These are phyloP conservation scores for Elsinoe australis DNA, from an alignment of 2,329 filamentous ascomycete species.

Conservation along the genomic window DNA sequence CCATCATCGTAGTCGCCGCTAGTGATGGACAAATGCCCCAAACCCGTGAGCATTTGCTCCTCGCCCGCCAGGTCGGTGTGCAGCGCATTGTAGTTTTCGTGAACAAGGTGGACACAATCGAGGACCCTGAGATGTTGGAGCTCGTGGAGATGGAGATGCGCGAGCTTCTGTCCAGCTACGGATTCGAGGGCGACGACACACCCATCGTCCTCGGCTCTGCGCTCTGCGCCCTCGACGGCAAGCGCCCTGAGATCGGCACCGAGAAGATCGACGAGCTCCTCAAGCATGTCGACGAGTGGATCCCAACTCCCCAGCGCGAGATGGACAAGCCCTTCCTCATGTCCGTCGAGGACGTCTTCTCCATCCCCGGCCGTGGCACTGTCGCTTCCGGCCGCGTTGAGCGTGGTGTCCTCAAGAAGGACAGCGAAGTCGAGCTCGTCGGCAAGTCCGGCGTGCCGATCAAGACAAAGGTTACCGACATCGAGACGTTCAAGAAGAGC, in stretches of 20 bases:
- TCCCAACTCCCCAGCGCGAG: conserved; percentile 88
- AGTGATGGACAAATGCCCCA: conserved; percentile 99
- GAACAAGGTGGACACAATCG: conserved; percentile 97
- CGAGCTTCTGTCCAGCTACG: conserved; percentile 84
- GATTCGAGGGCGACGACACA: conserved; percentile 96
- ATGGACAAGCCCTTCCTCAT: conserved; percentile 98
- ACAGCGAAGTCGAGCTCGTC: conserved; percentile 88
- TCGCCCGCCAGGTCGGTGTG: conserved; percentile 96
- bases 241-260: conserved; percentile 77
- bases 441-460: conserved; percentile 74
- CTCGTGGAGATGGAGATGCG: conserved; percentile 99
- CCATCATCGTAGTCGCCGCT: conserved; percentile 96
- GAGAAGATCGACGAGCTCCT: conserved; percentile 88
- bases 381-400: conserved; percentile 96
- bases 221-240: conserved; percentile 83
- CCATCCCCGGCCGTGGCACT: conserved; percentile 74
- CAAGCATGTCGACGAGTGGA: conserved; percentile 85
- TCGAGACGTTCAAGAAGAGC: conserved; percentile 99
- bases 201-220: conserved; percentile 96
- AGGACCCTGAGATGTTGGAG: conserved; percentile 99
- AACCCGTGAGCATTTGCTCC: conserved; percentile 94
- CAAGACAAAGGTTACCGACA: conserved; percentile 99
- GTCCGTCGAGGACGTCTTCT: conserved; percentile 71
- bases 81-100: conserved; percentile 98
- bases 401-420: conserved; percentile 88